Evolutionary conservation across 768 basidiomycete species (phyloP).

Genomic region (Trametes meyenii): DNA sequence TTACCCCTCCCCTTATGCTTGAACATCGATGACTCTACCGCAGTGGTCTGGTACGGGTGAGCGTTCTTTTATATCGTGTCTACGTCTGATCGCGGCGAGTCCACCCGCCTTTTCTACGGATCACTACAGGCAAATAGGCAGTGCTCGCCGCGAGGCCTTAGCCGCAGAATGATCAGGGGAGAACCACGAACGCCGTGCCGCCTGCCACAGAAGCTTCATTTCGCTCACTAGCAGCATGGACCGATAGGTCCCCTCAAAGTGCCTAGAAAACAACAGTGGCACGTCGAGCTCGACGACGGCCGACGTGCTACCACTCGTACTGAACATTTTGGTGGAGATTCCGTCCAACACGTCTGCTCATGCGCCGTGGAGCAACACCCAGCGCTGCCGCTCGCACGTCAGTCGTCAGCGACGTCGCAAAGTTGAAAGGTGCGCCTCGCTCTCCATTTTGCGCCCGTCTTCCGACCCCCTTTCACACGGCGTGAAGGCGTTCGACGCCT

Average conservation of each 20-base stretch:
- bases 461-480: not conserved
- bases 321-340: no score
- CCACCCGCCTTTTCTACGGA: not conserved
- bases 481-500: slow-evolving; percentile 6
- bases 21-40: not conserved
- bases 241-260: no score
- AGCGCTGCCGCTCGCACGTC: no score
- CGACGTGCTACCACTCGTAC: no score
- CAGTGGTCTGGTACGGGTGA: not conserved
- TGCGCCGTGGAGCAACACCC: no score
- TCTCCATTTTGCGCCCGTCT: no score
- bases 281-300: no score
- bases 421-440: no score
- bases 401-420: no score
- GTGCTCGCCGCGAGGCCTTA: not conserved
- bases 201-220: not conserved
- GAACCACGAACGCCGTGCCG: no score
- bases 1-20: not conserved
- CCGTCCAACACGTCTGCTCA: no score
- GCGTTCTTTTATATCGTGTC: not conserved
- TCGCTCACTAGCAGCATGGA: not conserved
- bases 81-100: not conserved
- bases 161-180: not conserved
- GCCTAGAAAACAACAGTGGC: no score
- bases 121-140: slow-evolving; percentile 7